phyloP scores from a whole-genome alignment of 2,329 filamentous ascomycete genomes.

The Nemania sp. region DNA sequence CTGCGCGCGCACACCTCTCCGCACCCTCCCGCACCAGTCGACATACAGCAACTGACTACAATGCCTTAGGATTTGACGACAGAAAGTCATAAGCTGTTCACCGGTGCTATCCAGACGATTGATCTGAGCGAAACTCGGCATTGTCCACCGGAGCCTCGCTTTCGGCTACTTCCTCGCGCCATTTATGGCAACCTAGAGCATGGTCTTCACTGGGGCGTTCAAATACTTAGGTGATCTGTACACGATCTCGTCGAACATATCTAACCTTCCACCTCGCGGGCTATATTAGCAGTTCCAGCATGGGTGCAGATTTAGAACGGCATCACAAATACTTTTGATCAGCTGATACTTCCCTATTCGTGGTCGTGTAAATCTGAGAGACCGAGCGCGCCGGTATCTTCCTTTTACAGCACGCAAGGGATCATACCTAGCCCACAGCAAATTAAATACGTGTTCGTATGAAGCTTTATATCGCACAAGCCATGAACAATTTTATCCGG shows the following conservation, averaged over 20 bases:
- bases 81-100: neutral
- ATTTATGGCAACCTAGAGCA: slow-evolving; percentile 3
- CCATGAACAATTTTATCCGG: slow-evolving; percentile 21
- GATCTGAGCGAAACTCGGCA: neutral
- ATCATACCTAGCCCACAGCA: slow-evolving; percentile 2
- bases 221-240: slow-evolving; percentile 1
- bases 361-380: slow-evolving; percentile 12
- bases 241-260: slow-evolving; percentile 11
- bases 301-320: slow-evolving; percentile 14
- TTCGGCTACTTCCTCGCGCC: neutral
- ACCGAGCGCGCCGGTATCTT: slow-evolving; percentile 7
- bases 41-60: neutral
- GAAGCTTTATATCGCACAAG: slow-evolving; percentile 8
- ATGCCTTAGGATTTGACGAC: slow-evolving; percentile 21
- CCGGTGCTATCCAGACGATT: neutral
- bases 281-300: slow-evolving; percentile 12
- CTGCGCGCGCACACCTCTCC: slow-evolving; percentile 1
- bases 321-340: slow-evolving; percentile 36
- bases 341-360: slow-evolving; percentile 18
- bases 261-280: slow-evolving; percentile 6
- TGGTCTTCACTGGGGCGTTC: neutral
- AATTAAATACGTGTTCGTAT: slow-evolving; percentile 1
- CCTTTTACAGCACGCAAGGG: slow-evolving; percentile 24
- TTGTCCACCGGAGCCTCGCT: slow-evolving; percentile 6
- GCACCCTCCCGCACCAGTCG: neutral